Conservation (phyloP, 2,329 filamentous ascomycete species). For the Elsinoe arachidis region DNA sequence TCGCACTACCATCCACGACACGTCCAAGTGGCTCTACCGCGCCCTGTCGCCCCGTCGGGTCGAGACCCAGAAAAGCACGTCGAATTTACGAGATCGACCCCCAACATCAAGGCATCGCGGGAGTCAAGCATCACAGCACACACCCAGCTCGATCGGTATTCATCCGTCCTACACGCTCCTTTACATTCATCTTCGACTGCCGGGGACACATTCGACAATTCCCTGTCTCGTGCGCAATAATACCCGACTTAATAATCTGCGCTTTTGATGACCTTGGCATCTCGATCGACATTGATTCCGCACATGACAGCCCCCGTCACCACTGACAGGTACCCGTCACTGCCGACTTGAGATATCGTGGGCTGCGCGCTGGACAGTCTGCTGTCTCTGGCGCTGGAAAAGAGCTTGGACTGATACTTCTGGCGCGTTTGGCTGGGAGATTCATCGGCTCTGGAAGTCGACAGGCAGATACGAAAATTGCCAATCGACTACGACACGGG, state of each 20-base stretch:
- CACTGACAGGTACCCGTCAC: neutral
- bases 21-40: neutral
- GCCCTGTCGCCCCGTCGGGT: neutral
- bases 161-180: slow-evolving; percentile 8
- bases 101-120: neutral
- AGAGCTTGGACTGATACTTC: neutral
- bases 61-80: neutral
- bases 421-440: neutral
- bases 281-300: slow-evolving; percentile 1
- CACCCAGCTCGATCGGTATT: neutral
- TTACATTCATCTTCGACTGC: neutral
- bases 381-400: neutral
- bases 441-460: neutral
- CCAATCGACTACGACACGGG: neutral
- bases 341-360: neutral
- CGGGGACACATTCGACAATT: neutral
- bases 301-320: slow-evolving; percentile 4
- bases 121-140: neutral
- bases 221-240: neutral
- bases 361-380: neutral
- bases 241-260: slow-evolving; percentile 4
- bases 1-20: slow-evolving; percentile 6
- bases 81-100: neutral
- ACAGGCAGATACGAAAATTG: neutral
- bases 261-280: slow-evolving; percentile 10